Percentiles rank a stretch among this genome's conserved stretches.
These are phyloP conservation scores for Candida germanica DNA, from an alignment of 805 yeast genomes.

Conservation along the genomic window DNA sequence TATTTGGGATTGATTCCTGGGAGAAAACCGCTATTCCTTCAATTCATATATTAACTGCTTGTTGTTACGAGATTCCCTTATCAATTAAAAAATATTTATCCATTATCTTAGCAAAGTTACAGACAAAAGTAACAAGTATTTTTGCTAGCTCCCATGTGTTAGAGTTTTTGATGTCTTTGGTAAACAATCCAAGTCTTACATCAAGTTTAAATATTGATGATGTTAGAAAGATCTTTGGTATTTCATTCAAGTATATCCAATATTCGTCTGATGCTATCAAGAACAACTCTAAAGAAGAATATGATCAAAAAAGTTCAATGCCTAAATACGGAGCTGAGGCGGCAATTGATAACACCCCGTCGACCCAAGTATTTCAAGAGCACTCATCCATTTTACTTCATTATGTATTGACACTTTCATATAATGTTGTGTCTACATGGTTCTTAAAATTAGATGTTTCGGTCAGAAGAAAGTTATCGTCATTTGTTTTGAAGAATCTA, in stretches of 20 bases:
- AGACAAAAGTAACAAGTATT: conserved; percentile 67
- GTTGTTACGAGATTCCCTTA: conserved; percentile 77
- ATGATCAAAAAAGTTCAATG: conserved; percentile 11
- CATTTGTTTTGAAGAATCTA: conserved; percentile 57
- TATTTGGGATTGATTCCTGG: conserved; percentile 67
- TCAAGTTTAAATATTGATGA: conserved; percentile 75
- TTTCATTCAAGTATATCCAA: conserved; percentile 76
- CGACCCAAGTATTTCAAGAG: conserved; percentile 44
- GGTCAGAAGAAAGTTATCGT: conserved; percentile 58
- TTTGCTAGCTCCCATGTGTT: conserved; percentile 70
- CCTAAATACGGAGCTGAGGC: conserved; percentile 46
- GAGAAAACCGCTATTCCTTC: conserved; percentile 77
- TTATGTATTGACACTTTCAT: conserved; percentile 62
- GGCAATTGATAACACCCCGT: conserved; percentile 51
- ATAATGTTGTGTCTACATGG: conserved; percentile 68
- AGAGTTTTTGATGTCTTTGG: conserved; percentile 67
- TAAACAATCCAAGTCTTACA: conserved; percentile 63
- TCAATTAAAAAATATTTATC: conserved; percentile 67
- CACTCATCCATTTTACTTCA: conserved; percentile 52
- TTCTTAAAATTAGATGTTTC: conserved; percentile 57
- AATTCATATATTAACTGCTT: conserved; percentile 68
- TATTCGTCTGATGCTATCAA: conserved; percentile 53
- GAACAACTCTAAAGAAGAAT: conserved; percentile 19
- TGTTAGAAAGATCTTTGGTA: conserved; percentile 75
- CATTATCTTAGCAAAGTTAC: conserved; percentile 69